Conservation (phyloP, 345 rosid genomes). For the Heritiera littoralis region DNA sequence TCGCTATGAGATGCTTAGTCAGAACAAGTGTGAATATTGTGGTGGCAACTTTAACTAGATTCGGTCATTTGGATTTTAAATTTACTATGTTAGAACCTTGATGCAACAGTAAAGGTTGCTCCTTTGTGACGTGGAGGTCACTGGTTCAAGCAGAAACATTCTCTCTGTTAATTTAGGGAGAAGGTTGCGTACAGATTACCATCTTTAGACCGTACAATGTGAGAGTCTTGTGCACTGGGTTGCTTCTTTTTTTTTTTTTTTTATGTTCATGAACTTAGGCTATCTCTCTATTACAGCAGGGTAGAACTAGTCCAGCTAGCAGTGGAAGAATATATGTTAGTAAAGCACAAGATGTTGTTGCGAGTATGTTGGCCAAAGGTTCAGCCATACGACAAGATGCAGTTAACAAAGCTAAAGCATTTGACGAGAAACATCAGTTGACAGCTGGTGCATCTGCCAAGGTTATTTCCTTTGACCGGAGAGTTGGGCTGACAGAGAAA, state of each 20-base stretch:
- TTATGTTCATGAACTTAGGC: background rate
- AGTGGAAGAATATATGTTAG: slow-evolving; percentile 67
- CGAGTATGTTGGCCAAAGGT: slow-evolving; percentile 76
- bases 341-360: slow-evolving; percentile 86
- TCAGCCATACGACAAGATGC: slow-evolving; percentile 90
- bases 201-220: too few relatives aligned
- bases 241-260: too few relatives aligned
- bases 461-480: slow-evolving; percentile 70
- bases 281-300: slow-evolving; percentile 42
- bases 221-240: too few relatives aligned
- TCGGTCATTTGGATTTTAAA: slow-evolving; percentile 6
- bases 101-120: too few relatives aligned
- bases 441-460: slow-evolving; percentile 89
- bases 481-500: slow-evolving; percentile 83
- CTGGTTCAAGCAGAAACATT: too few relatives aligned
- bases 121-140: too few relatives aligned
- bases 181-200: too few relatives aligned
- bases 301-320: slow-evolving; percentile 39
- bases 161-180: too few relatives aligned
- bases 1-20: background rate
- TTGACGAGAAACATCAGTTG: slow-evolving; percentile 80
- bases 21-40: background rate
- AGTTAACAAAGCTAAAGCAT: slow-evolving; percentile 86
- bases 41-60: background rate
- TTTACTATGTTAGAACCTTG: background rate